Conservation (phyloP, 192 early-diverging fungal species). For the Podila clonocystis region DNA sequence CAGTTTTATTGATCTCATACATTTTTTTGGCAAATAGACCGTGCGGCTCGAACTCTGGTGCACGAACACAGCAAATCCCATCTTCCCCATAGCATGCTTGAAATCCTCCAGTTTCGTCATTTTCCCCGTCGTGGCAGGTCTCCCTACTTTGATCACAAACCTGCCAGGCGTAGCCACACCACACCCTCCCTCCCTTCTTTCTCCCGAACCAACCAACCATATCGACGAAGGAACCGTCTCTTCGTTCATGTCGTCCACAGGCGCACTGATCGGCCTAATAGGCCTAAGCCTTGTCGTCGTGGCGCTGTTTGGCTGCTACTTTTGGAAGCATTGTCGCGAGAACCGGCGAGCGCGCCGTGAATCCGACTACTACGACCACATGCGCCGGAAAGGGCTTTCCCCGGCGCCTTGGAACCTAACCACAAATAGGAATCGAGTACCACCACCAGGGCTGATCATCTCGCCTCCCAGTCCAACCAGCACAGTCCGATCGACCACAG, state of each 20-base stretch:
- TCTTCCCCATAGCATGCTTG: neutral
- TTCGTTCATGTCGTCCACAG: neutral
- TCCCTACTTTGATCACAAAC: too few relatives aligned
- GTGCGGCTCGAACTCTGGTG: constrained; percentile 34
- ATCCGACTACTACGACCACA: too few relatives aligned
- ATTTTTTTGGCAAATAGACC: neutral
- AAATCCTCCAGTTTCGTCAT: neutral
- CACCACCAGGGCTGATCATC: too few relatives aligned
- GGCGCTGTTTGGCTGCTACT: neutral
- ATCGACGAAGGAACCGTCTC: neutral
- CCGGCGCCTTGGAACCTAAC: too few relatives aligned
- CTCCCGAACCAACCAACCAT: neutral
- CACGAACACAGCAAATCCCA: neutral
- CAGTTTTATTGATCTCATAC: neutral
- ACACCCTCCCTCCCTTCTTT: neutral
- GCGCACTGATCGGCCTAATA: neutral
- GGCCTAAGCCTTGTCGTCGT: neutral
- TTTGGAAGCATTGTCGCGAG: neutral
- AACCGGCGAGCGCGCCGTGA: neutral
- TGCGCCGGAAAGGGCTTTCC: too few relatives aligned
- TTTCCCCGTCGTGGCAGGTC: too few relatives aligned
- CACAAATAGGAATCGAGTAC: too few relatives aligned
- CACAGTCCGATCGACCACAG: too few relatives aligned
- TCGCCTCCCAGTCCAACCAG: too few relatives aligned
- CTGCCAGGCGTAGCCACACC: too few relatives aligned